These are phyloP conservation scores for Suhomyces emberorum DNA, from an alignment of 805 yeast species.

Conservation along the genomic window DNA sequence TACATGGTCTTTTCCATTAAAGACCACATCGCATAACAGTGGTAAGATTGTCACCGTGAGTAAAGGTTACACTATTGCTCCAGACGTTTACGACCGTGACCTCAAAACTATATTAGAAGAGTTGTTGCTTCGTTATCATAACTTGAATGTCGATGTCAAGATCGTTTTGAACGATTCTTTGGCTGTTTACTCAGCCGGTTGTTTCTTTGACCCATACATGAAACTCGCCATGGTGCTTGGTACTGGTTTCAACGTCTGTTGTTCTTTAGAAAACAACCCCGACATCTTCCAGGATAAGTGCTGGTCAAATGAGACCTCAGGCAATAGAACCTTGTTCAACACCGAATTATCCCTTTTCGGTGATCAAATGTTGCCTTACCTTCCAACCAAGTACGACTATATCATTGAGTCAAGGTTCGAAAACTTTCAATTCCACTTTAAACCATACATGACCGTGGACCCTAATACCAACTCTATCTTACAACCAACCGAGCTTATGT, in stretches of 20 bases:
- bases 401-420: slow-evolving; percentile 33
- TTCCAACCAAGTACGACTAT: slow-evolving; percentile 39
- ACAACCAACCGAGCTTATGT: slow-evolving; percentile 56
- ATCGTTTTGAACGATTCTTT: slow-evolving; percentile 60
- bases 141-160: slow-evolving; percentile 34
- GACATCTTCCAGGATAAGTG: slow-evolving; percentile 16
- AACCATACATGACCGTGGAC: slow-evolving; percentile 30
- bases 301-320: slow-evolving; percentile 4
- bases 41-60: slow-evolving; percentile 52
- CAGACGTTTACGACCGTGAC: slow-evolving; percentile 40
- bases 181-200: slow-evolving; percentile 60
- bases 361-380: slow-evolving; percentile 23
- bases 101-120: slow-evolving; percentile 41
- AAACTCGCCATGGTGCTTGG: slow-evolving; percentile 61
- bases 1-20: slow-evolving; percentile 58
- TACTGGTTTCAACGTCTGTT: slow-evolving; percentile 62
- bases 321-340: slow-evolving; percentile 35
- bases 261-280: slow-evolving; percentile 25
- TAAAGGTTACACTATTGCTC: slow-evolving; percentile 54
- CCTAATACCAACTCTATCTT: slow-evolving; percentile 30
- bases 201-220: slow-evolving; percentile 32
- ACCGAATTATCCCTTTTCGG: slow-evolving; percentile 60
- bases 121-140: slow-evolving; percentile 20
- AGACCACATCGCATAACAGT: slow-evolving; percentile 36
- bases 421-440: slow-evolving; percentile 15